Base-by-base conservation (phyloP, 2,329 filamentous ascomycete genomes). In the Apiospora kogelbergensis region DNA sequence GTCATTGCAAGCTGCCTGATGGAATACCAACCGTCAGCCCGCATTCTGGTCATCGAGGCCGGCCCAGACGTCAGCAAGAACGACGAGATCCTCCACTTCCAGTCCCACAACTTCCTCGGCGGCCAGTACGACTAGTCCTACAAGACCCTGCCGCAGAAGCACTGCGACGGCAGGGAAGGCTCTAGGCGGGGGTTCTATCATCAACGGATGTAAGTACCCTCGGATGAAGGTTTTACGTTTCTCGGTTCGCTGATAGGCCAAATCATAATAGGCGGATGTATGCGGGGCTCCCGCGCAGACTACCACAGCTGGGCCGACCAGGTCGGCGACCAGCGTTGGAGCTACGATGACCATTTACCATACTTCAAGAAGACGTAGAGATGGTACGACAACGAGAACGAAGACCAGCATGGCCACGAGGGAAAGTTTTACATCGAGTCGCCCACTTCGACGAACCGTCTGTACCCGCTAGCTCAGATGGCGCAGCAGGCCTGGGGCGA, bases 281-380 rank as follows among this genome's bases (percentile, higher is more conserved):
- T 74, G 7, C 75, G 71, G 13, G 76, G 68, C 10, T 74, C 75
- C 53, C 70, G 73, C 6, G 71, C 73, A 11, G 75, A 77, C 33
- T 77, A 77, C 30, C 71, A 77, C 15, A 69, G 73, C 37, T 75
- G 71, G 72, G 75, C 72, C 7, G 69, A 74, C 30, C 22, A 68
- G 9, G 72, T 68, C 20, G 70, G 70, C 10, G 72, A 74, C 46
- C 57, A 72, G 24, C 72, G 73, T 2, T 88, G 85, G 79, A 80
- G 80, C 70, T 85, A 83, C 68, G 75, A 83, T 3, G 79, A 79
- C 10, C 78, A 86, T 33, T 76, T 83, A 17, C 82, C 82, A 1
- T 88, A 83, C 74, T 80, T 85, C 68, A 75, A 76, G 44, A 83
- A 81, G 69, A 71, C 78, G 0, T 83, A 84, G 69, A 70, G 69